A percentile compares a stretch with the other conserved stretches of the same genome.
Conservation (phyloP, 2,329 filamentous ascomycete species). For the Penicillium sclerotiorum region DNA sequence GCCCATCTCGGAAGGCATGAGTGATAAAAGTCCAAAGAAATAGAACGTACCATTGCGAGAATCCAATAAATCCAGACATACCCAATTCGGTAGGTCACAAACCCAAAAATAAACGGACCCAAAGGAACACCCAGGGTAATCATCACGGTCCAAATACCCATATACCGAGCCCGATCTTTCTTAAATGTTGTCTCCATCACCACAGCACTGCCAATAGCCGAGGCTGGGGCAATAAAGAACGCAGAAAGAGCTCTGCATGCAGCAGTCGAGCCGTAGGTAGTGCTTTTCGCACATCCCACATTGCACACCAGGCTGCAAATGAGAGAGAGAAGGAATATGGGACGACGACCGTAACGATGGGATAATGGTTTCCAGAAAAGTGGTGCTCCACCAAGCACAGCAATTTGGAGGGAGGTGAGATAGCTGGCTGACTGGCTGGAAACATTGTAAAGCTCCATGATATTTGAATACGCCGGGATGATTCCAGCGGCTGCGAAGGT, state of each 20-base stretch:
- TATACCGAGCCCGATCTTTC: conserved; percentile 56
- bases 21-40: background rate
- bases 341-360: conserved; percentile 56
- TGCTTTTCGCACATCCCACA: conserved; percentile 57
- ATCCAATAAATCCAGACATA: conserved; percentile 64
- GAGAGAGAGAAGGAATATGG: conserved; percentile 57
- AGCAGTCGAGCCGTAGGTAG: conserved; percentile 53
- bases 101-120: conserved; percentile 41
- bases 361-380: conserved; percentile 59
- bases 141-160: conserved; percentile 61
- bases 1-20: too few relatives aligned
- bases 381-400: conserved; percentile 54
- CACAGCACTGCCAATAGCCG: conserved; percentile 59
- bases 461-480: conserved; percentile 58
- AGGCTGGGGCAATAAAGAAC: conserved; percentile 60
- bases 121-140: conserved; percentile 54
- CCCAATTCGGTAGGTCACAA: conserved; percentile 55
- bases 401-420: conserved; percentile 57
- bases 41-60: conserved; percentile 54
- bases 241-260: conserved; percentile 55
- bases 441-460: conserved; percentile 55
- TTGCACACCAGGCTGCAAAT: conserved; percentile 55
- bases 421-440: conserved; percentile 55
- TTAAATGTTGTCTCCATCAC: conserved; percentile 63
- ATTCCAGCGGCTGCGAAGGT: conserved; percentile 60